These are phyloP conservation scores for Lichina pygmaea DNA, from an alignment of 495 filamentous ascomycete genomes.

Conservation along the genomic window DNA sequence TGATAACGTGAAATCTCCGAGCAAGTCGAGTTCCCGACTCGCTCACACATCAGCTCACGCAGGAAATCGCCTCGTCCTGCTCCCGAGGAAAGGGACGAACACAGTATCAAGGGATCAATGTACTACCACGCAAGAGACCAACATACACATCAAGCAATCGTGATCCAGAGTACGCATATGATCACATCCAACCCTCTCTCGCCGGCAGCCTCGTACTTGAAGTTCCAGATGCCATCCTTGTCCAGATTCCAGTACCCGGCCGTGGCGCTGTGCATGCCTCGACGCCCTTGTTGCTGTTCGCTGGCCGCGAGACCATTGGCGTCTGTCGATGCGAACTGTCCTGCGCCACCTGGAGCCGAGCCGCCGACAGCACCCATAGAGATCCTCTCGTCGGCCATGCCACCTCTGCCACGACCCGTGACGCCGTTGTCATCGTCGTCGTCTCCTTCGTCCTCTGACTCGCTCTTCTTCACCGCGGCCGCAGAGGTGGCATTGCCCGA, in stretches of 20 bases:
- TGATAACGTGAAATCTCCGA: no score
- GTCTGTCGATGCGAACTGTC: background rate
- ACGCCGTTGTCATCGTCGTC: background rate
- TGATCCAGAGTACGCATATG: conserved; percentile 75
- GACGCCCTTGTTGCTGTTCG: conserved; percentile 27
- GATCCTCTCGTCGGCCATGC: background rate
- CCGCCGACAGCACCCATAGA: background rate
- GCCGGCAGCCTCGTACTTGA: conserved; percentile 71
- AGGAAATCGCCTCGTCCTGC: no score
- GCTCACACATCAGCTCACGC: no score
- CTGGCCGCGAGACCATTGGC: background rate
- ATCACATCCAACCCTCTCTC: conserved; percentile 75
- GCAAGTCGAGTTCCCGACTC: no score
- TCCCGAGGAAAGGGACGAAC: no score
- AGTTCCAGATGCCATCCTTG: conserved; percentile 93
- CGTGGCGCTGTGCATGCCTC: conserved; percentile 88
- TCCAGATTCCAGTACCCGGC: conserved; percentile 96
- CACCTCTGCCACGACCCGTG: background rate
- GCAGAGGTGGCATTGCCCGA: background rate
- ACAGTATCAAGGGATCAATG: no score
- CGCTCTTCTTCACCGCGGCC: background rate
- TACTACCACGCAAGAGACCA: no score
- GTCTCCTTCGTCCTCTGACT: background rate
- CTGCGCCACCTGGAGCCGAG: background rate
- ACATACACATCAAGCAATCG: conserved; percentile 12